Evolutionary conservation across 345 rosid genomes (phyloP).

Genomic region (Rhodamnia rubescens): DNA sequence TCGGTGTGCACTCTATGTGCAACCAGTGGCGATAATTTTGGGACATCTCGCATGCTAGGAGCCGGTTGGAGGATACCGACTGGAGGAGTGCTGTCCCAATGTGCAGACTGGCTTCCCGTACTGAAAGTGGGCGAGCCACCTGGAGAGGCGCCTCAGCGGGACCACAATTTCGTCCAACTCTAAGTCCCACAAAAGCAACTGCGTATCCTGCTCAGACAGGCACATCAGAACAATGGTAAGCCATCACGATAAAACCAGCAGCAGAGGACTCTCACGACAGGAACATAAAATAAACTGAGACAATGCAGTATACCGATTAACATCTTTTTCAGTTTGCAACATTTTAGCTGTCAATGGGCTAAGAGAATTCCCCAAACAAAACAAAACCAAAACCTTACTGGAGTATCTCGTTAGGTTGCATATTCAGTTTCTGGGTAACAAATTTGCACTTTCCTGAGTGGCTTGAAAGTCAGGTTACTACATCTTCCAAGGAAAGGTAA

Average conservation of each 20-base stretch:
- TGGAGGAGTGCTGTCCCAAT: slow-evolving; percentile 82
- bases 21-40: slow-evolving; percentile 81
- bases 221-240: background rate
- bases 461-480: background rate
- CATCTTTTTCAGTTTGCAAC: background rate
- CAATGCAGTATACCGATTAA: background rate
- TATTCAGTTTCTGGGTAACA: background rate
- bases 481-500: background rate
- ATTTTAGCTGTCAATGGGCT: background rate
- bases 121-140: slow-evolving; percentile 98
- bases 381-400: background rate
- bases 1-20: slow-evolving; percentile 90
- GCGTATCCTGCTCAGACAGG: slow-evolving; percentile 63
- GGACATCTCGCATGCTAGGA: slow-evolving; percentile 86
- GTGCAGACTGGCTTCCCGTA: slow-evolving; percentile 95
- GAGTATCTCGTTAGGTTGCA: background rate
- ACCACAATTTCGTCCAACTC: slow-evolving; percentile 98
- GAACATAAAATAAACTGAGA: background rate
- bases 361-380: background rate
- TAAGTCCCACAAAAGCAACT: slow-evolving; percentile 92
- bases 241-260: background rate
- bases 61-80: slow-evolving; percentile 87
- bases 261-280: background rate
- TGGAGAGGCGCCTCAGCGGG: slow-evolving; percentile 79
- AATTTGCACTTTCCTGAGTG: background rate